Conservation (phyloP, 2,329 filamentous ascomycete species). For the Cercospora nicotianae region DNA sequence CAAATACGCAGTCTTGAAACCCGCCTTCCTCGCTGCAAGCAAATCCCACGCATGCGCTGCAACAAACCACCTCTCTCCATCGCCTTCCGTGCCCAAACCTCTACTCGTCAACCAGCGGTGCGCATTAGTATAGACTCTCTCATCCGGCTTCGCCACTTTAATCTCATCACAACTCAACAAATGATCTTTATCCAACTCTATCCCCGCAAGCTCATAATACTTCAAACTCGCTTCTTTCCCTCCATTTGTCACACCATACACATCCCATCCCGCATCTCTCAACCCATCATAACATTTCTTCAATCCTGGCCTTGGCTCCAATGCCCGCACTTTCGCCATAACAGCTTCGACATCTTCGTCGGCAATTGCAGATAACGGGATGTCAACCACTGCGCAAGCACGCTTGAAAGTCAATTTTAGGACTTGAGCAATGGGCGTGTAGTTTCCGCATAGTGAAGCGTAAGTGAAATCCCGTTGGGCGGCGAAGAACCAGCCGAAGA, state of each 20-base stretch:
- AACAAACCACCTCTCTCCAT: conserved; percentile 36
- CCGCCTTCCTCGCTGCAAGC: conserved; percentile 35
- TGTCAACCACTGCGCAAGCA: conserved; percentile 31
- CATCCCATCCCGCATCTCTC: conserved; percentile 33
- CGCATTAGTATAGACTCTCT: conserved; percentile 32
- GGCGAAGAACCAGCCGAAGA: conserved; percentile 37
- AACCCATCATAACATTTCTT: conserved; percentile 35
- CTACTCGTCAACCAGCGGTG: conserved; percentile 27
- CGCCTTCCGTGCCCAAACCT: conserved; percentile 26
- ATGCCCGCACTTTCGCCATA: conserved; percentile 28
- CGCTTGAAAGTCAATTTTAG: conserved; percentile 32
- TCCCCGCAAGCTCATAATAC: conserved; percentile 33
- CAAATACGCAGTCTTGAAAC: conserved; percentile 37
- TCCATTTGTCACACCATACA: conserved; percentile 36
- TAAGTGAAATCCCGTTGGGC: conserved; percentile 38
- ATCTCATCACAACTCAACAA: conserved; percentile 36
- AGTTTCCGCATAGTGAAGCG: conserved; percentile 30
- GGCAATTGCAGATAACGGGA: conserved; percentile 24
- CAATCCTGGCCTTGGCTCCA: conserved; percentile 29
- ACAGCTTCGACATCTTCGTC: conserved; percentile 35
- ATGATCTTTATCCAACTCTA: conserved; percentile 32
- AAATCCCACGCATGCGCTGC: conserved; percentile 37
- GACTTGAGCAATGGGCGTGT: conserved; percentile 35
- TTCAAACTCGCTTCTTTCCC: conserved; percentile 33
- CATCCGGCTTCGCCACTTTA: conserved; percentile 34